Evolutionary conservation across 225 moss, liverwort and hornwort genomes (phyloP).

Genomic region (Anthoceros angustus): DNA sequence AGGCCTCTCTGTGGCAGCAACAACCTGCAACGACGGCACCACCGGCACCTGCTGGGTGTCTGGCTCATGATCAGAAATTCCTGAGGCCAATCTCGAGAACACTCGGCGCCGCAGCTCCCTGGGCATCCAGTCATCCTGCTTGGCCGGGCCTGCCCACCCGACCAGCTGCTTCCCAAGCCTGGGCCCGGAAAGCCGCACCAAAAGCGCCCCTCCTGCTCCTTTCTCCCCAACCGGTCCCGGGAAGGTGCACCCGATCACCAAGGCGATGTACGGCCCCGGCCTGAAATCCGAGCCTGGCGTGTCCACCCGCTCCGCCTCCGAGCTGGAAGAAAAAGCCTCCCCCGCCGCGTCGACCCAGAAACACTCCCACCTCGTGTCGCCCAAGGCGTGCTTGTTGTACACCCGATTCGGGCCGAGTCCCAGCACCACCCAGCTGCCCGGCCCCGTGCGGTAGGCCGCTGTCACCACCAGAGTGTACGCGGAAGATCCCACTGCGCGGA

Average conservation of each 20-base stretch:
- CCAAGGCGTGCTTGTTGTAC: not conserved
- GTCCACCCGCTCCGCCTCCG: conserved; percentile 21
- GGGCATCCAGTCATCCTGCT: not conserved
- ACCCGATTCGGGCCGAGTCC: not conserved
- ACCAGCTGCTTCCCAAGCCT: not conserved
- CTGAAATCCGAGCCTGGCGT: conserved; percentile 47
- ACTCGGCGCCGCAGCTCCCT: not conserved
- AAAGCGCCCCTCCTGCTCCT: conserved; percentile 39
- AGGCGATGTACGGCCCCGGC: conserved; percentile 58
- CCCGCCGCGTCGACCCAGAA: conserved; percentile 35
- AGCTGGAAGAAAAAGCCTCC: not conserved
- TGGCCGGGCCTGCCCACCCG: not conserved
- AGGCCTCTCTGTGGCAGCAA: conserved; percentile 28
- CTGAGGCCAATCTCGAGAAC: not conserved
- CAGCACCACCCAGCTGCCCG: not conserved
- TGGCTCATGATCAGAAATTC: conserved; percentile 21
- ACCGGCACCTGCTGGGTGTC: conserved; percentile 17
- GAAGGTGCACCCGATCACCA: conserved; percentile 62
- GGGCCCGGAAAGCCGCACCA: conserved; percentile 10
- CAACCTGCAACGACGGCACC: conserved; percentile 25
- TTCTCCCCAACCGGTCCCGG: conserved; percentile 30
- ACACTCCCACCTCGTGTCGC: conserved; percentile 51
- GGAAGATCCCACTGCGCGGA: not conserved
- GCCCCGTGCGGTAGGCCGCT: not conserved
- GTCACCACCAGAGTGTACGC: not conserved